A percentile compares a stretch with the other conserved stretches of the same genome.
phyloP scores from a whole-genome alignment of 2,329 filamentous ascomycete genomes.

The Colletotrichum godetiae region DNA sequence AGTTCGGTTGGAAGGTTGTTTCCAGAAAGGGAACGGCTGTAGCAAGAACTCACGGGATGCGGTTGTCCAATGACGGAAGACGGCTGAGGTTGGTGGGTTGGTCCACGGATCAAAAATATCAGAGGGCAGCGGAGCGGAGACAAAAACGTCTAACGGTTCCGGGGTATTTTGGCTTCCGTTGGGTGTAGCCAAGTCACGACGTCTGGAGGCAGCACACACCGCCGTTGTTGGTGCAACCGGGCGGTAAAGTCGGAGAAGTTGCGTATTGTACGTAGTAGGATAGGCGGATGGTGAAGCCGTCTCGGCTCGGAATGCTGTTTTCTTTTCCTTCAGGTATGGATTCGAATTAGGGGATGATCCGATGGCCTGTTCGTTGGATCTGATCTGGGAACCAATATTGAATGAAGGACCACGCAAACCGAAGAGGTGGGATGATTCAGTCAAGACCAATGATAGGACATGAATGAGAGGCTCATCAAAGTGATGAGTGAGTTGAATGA shows the following conservation, averaged over 20 bases:
- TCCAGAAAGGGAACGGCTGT: constrained; percentile 11
- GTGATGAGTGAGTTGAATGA: neutral
- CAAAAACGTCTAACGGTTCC: neutral
- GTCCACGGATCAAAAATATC: neutral
- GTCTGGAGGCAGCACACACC: constrained; percentile 13
- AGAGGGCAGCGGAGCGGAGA: neutral
- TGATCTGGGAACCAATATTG: no score
- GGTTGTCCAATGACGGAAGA: constrained; percentile 22
- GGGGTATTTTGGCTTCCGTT: constrained; percentile 3
- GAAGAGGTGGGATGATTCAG: neutral
- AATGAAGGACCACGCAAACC: neutral
- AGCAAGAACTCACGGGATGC: constrained; percentile 28
- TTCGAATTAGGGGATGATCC: neutral
- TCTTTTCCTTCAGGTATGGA: neutral
- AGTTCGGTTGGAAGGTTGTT: neutral
- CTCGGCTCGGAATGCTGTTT: constrained; percentile 16
- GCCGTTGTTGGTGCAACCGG: constrained; percentile 19
- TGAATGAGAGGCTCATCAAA: neutral
- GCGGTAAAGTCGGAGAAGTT: neutral
- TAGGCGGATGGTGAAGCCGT: constrained; percentile 2
- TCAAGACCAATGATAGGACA: neutral
- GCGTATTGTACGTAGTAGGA: neutral
- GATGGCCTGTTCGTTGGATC: neutral
- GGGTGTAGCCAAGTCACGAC: constrained; percentile 17
- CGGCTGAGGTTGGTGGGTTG: constrained; percentile 3